Evolutionary conservation across 495 filamentous ascomycete genomes (phyloP).

Genomic region (Xylaria palmicola): DNA sequence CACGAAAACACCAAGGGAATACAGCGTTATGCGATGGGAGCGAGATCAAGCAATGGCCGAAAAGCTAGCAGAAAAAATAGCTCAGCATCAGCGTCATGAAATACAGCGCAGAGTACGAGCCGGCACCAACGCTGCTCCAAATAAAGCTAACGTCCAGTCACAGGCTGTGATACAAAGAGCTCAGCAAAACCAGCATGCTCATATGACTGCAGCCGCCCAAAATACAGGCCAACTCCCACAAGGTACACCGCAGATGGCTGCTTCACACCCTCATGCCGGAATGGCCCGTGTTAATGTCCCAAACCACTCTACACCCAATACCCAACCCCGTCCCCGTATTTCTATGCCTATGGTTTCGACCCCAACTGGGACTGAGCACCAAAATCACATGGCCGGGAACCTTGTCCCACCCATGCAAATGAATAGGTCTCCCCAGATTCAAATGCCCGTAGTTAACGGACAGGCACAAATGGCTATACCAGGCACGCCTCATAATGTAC

Average conservation of each 20-base stretch:
- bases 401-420: conserved; percentile 60
- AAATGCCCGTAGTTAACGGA: conserved; percentile 61
- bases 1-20: conserved; percentile 75
- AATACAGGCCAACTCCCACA: conserved; percentile 34
- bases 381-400: conserved; percentile 42
- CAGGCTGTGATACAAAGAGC: conserved; percentile 37
- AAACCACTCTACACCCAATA: conserved; percentile 37
- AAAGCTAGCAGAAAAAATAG: conserved; percentile 71
- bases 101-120: conserved; percentile 55
- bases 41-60: conserved; percentile 76
- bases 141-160: conserved; percentile 25
- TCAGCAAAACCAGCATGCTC: conserved; percentile 40
- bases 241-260: conserved; percentile 38
- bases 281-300: conserved; percentile 36
- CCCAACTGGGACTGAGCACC: conserved; percentile 39
- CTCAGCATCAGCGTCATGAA: conserved; percentile 62
- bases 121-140: conserved; percentile 10
- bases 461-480: conserved; percentile 64
- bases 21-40: conserved; percentile 84
- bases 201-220: conserved; percentile 33
- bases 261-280: conserved; percentile 36
- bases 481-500: conserved; percentile 58
- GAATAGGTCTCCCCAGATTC: conserved; percentile 70
- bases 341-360: conserved; percentile 44
- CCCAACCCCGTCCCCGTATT: conserved; percentile 38